These are phyloP conservation scores for Boletus rufocinnamomeus DNA, from an alignment of 768 basidiomycete species.

Conservation along the genomic window DNA sequence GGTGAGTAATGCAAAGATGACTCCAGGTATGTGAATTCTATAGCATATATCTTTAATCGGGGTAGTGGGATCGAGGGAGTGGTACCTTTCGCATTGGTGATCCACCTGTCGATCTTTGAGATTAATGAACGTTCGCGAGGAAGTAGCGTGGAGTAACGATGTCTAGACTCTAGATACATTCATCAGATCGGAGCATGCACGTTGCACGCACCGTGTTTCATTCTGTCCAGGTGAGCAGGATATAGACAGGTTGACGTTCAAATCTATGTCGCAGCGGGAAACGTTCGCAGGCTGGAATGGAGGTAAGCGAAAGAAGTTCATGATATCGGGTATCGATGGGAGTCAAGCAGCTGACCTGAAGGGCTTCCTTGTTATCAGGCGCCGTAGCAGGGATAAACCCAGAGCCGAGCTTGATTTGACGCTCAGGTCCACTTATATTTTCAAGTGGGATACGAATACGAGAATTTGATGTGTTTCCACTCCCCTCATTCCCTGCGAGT, in stretches of 20 bases:
- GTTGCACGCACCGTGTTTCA: not conserved
- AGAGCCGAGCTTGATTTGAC: not conserved
- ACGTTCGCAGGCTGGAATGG: not conserved
- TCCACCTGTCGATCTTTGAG: not conserved
- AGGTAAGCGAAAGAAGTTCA: slow-evolving; percentile 12
- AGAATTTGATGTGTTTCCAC: not conserved
- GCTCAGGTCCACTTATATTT: not conserved
- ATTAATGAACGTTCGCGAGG: not conserved
- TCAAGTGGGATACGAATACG: too few relatives aligned
- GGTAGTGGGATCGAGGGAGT: not conserved
- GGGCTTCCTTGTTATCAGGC: not conserved
- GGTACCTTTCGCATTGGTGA: not conserved
- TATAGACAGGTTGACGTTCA: not conserved
- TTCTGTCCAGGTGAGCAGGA: not conserved
- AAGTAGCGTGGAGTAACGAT: not conserved
- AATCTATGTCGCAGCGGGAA: not conserved
- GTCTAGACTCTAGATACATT: not conserved
- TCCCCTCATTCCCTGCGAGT: too few relatives aligned
- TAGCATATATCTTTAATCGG: not conserved
- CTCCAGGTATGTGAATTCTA: not conserved
- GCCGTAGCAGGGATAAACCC: not conserved
- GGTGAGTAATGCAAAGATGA: not conserved
- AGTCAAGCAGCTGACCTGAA: not conserved
- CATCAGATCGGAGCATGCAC: not conserved
- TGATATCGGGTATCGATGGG: slow-evolving; percentile 1